Evolutionary conservation across 2,329 filamentous ascomycete genomes (phyloP).

Genomic region (Keithomyces neogunnii): DNA sequence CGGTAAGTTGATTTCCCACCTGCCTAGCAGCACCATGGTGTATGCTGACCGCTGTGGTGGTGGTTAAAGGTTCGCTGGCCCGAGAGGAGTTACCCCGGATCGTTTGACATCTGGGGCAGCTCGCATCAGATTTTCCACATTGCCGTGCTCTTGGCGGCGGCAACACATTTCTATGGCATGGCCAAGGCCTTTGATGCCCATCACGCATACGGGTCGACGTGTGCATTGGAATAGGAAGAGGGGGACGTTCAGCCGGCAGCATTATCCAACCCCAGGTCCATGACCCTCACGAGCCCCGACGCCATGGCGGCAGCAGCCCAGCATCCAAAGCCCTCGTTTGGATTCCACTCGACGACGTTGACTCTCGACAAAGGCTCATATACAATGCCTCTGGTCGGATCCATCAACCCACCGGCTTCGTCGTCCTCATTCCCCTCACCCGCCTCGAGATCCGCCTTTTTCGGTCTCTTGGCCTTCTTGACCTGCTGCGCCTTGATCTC

Average conservation of each 20-base stretch:
- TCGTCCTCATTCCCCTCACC: constrained; percentile 22
- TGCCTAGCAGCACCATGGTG: background rate
- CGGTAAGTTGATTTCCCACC: constrained; percentile 40
- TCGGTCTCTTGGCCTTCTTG: constrained; percentile 27
- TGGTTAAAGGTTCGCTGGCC: constrained; percentile 60
- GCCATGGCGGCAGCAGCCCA: constrained; percentile 61
- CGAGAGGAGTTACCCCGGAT: constrained; percentile 68
- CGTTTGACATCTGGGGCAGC: constrained; percentile 83
- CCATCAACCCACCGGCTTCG: constrained; percentile 21
- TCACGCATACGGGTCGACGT: constrained; percentile 53
- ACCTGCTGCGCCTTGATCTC: constrained; percentile 28
- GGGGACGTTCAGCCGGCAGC: background rate
- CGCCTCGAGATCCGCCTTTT: constrained; percentile 20
- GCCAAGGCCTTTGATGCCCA: constrained; percentile 79
- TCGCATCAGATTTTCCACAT: constrained; percentile 97
- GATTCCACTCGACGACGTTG: constrained; percentile 58
- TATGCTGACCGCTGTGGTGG: background rate
- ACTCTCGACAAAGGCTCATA: constrained; percentile 57
- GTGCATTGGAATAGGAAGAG: constrained; percentile 19
- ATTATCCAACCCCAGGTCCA: constrained; percentile 52
- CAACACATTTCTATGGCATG: constrained; percentile 73
- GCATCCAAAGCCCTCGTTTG: constrained; percentile 54
- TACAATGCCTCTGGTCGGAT: constrained; percentile 37
- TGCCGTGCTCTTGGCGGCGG: constrained; percentile 74
- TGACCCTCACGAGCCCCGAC: constrained; percentile 57